These are phyloP conservation scores for Sechiopsis laciniata DNA, from an alignment of 306 rosid genomes.

Conservation along the genomic window DNA sequence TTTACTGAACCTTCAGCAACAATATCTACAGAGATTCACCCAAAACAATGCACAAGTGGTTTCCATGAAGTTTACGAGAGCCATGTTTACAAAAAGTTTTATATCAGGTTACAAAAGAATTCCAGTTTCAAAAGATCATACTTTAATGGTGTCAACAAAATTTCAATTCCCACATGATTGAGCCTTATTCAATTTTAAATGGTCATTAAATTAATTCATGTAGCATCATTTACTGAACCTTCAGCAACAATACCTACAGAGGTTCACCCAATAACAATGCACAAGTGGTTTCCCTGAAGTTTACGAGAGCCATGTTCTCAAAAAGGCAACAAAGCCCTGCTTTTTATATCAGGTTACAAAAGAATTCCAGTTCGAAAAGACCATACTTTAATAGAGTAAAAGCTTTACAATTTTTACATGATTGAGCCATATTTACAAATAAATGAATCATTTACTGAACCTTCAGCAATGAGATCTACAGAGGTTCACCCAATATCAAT, in stretches of 20 bases:
- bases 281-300: conserved; percentile 41
- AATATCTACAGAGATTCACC: too few species aligned
- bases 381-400: too few species aligned
- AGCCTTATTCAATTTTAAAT: too few species aligned
- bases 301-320: conserved; percentile 46
- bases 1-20: too few species aligned
- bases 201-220: conserved; percentile 13
- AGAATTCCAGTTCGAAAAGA: neutral
- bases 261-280: conserved; percentile 79
- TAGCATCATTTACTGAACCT: conserved; percentile 70
- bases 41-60: too few species aligned
- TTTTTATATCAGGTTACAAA: conserved; percentile 26
- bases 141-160: too few species aligned
- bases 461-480: conserved; percentile 33
- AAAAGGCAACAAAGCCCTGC: conserved; percentile 40
- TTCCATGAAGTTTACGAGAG: too few species aligned
- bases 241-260: conserved; percentile 33
- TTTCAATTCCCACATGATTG: too few species aligned
- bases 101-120: too few species aligned
- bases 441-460: conserved; percentile 53
- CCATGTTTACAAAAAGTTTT: too few species aligned
- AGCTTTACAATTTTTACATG: neutral
- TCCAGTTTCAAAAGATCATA: too few species aligned
- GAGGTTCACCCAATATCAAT: conserved; percentile 78
- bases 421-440: too few species aligned